Evolutionary conservation across 1,284 basidiomycete species (phyloP).

Genomic region (Ustilago esculenta): DNA sequence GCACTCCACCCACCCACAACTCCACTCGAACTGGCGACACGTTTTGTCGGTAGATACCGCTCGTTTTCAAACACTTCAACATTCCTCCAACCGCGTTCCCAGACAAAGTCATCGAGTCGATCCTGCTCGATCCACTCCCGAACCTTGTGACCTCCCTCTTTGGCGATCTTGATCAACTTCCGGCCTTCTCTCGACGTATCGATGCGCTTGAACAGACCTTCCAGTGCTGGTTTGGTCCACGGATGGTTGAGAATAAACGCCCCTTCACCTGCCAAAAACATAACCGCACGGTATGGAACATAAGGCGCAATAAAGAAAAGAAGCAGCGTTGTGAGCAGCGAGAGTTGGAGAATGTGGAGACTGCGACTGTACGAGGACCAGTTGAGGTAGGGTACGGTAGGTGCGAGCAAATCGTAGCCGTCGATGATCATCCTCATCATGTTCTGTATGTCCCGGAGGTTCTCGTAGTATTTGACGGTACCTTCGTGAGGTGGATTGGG

Average conservation of each 20-base stretch:
- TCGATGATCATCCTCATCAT: constrained; percentile 66
- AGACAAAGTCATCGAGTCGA: constrained; percentile 58
- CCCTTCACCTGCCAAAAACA: constrained; percentile 63
- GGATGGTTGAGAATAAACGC: constrained; percentile 64
- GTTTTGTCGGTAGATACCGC: constrained; percentile 29
- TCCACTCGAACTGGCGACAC: constrained; percentile 26
- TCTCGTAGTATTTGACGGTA: constrained; percentile 62
- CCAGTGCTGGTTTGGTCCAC: constrained; percentile 60
- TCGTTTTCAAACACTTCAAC: constrained; percentile 65
- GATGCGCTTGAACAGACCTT: constrained; percentile 43
- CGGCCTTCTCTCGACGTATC: constrained; percentile 35
- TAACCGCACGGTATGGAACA: constrained; percentile 56
- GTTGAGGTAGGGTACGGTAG: constrained; percentile 63
- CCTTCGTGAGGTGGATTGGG: constrained; percentile 63
- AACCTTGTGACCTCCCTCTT: constrained; percentile 40
- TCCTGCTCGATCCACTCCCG: constrained; percentile 63
- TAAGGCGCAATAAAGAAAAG: constrained; percentile 61
- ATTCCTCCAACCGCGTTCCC: constrained; percentile 62
- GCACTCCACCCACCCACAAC: constrained; percentile 48
- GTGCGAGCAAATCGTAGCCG: constrained; percentile 61
- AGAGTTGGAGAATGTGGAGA: constrained; percentile 59
- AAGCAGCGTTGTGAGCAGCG: constrained; percentile 55
- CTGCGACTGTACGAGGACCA: constrained; percentile 65
- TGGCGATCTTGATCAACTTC: constrained; percentile 36
- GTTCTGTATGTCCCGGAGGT: constrained; percentile 67